Evolutionary conservation across 176 grass and related monocot genomes (phyloP).

Genomic region (Oropetium thomaeum): DNA sequence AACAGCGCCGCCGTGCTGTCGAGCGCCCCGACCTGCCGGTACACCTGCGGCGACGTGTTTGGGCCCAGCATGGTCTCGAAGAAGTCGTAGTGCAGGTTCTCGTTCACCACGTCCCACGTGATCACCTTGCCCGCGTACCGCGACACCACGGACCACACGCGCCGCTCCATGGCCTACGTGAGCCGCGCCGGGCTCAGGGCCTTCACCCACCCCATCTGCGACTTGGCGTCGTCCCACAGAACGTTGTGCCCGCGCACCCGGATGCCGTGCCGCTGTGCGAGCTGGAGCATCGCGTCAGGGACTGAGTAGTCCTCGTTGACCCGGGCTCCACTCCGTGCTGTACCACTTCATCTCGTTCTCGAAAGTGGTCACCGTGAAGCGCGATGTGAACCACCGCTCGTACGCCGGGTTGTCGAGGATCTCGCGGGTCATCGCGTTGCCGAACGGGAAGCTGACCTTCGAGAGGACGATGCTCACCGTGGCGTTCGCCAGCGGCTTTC

Average conservation of each 20-base stretch:
- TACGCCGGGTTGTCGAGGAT: slow-evolving; percentile 51
- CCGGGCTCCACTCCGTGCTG: slow-evolving; percentile 32
- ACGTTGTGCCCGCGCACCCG: slow-evolving; percentile 73
- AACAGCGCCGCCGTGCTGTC: slow-evolving; percentile 43
- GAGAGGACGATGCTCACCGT: slow-evolving; percentile 30
- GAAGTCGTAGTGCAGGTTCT: slow-evolving; percentile 68
- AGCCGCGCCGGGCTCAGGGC: slow-evolving; percentile 10
- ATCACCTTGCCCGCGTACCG: slow-evolving; percentile 61
- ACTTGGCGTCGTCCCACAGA: slow-evolving; percentile 62
- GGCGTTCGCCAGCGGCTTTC: slow-evolving; percentile 32
- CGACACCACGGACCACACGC: slow-evolving; percentile 39
- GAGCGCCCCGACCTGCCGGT: slow-evolving; percentile 37
- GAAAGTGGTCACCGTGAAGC: slow-evolving; percentile 68
- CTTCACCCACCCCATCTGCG: slow-evolving; percentile 35
- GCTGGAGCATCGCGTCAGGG: slow-evolving; percentile 58
- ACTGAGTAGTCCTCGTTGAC: slow-evolving; percentile 43
- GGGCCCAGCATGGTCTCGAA: slow-evolving; percentile 47
- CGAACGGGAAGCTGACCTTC: slow-evolving; percentile 48
- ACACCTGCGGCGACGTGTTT: slow-evolving; percentile 42
- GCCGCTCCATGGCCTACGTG: slow-evolving; percentile 18
- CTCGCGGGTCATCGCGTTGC: slow-evolving; percentile 47
- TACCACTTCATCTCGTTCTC: slow-evolving; percentile 98
- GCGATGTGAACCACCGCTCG: slow-evolving; percentile 68
- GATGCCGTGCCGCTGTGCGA: slow-evolving; percentile 36
- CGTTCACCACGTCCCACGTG: slow-evolving; percentile 74